Evolutionary conservation across 2,329 filamentous ascomycete species (phyloP), one percentile per base, ranked within the genome.

Genomic region (Lasiodiplodia gonubiensis): DNA sequence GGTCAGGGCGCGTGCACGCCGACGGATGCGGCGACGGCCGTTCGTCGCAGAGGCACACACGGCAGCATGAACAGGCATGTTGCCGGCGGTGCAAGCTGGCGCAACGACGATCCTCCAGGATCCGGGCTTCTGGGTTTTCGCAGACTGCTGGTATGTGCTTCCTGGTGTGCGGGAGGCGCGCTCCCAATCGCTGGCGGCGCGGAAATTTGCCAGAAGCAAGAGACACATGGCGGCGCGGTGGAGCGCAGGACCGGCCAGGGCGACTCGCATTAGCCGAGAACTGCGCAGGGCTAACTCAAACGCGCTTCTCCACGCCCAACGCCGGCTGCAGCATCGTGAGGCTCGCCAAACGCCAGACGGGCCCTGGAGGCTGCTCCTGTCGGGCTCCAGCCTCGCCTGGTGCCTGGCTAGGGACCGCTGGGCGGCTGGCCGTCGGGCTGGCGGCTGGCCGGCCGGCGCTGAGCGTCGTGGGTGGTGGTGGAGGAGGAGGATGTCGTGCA

Each of bases 31-130:
- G 57, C 57, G 39, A 48, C 27, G 57, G 57, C 39, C 30, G 53
- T 55, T 30, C 23, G 33, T 33, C 25, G 59, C 46, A 10, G 33
- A 49, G 59, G 46, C 59, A 35, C 59, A 63, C 59, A 63, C 59
- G 59, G 59, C 59, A 42, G 55, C 30, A 23, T 11, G 18, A 35
- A 42, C 59, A 63, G 59, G 59, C 59, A 51, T 48, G 27, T 49
- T 49, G 39, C 46, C 59, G 25, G 39, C 59, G 27, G 33, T 42
- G 23, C 59, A 51, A 33, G 46, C 53, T 48, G 39, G 39, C 57
- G 39, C 61, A 49, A 64, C 49, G 61, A 23, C 48, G 61, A 64
- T 64, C 61, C 61, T 64, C 61, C 61, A 64, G 61, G 61, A 64
- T 46, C 60, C 46, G 46, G 61, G 61, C 46, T 54, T n/a, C 18